phyloP scores from a whole-genome alignment of 352 stramenopile genomes.

The Pythium utonaiense region DNA sequence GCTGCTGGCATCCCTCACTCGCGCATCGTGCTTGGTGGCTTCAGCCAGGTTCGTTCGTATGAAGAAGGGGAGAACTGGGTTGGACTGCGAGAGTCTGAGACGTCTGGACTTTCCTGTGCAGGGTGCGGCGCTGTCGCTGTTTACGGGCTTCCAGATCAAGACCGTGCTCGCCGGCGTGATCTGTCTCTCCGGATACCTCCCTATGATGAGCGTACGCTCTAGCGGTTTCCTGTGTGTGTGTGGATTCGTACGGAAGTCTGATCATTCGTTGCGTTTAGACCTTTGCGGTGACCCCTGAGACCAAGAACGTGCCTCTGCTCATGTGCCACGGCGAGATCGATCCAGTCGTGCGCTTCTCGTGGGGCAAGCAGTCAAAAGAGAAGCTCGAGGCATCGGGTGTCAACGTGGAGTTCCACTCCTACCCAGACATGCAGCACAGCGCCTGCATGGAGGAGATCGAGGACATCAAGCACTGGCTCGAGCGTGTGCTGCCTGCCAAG shows the following conservation, averaged over 20 bases:
- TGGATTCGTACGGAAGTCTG: too few relatives aligned
- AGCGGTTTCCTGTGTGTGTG: too few relatives aligned
- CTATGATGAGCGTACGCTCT: too few relatives aligned
- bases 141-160: constrained; percentile 67
- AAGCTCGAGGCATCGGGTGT: background rate
- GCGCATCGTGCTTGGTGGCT: constrained; percentile 93
- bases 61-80: too few relatives aligned
- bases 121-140: constrained; percentile 89
- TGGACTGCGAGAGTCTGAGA: too few relatives aligned
- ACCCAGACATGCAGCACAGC: background rate
- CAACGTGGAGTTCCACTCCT: background rate
- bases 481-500: background rate
- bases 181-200: constrained; percentile 68
- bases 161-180: constrained; percentile 60
- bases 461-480: background rate
- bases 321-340: background rate
- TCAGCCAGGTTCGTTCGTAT: constrained; percentile 86
- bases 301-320: background rate
- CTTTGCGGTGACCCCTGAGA: background rate
- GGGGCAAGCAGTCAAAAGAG: background rate
- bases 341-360: background rate
- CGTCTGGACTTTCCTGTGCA: constrained; percentile 5
- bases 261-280: too few relatives aligned
- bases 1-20: constrained; percentile 70
- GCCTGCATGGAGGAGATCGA: background rate